Percentiles rank a stretch among this genome's conserved stretches.
Evolutionary conservation across 805 yeast genomes (phyloP).

Genomic region (Ogataea trehaloabstinens): DNA sequence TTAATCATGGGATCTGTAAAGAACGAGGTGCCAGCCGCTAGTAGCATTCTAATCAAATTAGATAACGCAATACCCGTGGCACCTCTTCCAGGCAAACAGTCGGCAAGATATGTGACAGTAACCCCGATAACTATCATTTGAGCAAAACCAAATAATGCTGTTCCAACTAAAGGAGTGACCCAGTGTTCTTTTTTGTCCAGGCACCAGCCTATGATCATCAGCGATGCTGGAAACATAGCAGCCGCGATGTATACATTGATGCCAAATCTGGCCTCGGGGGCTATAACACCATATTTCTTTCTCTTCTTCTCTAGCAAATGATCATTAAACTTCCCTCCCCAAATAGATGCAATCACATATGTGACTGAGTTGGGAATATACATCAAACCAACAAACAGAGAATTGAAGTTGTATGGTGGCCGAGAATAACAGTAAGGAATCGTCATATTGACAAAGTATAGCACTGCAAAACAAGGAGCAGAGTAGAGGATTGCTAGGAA

Average conservation of each 20-base stretch:
- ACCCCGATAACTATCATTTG: constrained; percentile 83
- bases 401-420: constrained; percentile 66
- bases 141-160: constrained; percentile 78
- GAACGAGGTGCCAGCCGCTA: constrained; percentile 78
- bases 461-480: constrained; percentile 65
- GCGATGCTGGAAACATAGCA: constrained; percentile 56
- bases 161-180: constrained; percentile 79
- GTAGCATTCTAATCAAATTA: constrained; percentile 66
- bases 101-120: constrained; percentile 77
- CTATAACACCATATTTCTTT: constrained; percentile 58
- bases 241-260: constrained; percentile 71
- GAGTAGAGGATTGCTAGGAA: constrained; percentile 61
- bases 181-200: constrained; percentile 63
- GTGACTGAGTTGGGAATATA: constrained; percentile 84
- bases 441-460: constrained; percentile 75
- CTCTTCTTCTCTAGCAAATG: constrained; percentile 47
- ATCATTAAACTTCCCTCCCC: constrained; percentile 83
- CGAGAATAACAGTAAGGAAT: constrained; percentile 60
- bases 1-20: constrained; percentile 65
- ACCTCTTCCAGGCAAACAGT: constrained; percentile 81
- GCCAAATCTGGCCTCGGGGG: constrained; percentile 78
- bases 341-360: constrained; percentile 70
- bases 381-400: constrained; percentile 67
- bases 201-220: constrained; percentile 82
- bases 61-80: constrained; percentile 87